Conservation (phyloP, 805 yeast species). For the Myxozyma kluyveri region DNA sequence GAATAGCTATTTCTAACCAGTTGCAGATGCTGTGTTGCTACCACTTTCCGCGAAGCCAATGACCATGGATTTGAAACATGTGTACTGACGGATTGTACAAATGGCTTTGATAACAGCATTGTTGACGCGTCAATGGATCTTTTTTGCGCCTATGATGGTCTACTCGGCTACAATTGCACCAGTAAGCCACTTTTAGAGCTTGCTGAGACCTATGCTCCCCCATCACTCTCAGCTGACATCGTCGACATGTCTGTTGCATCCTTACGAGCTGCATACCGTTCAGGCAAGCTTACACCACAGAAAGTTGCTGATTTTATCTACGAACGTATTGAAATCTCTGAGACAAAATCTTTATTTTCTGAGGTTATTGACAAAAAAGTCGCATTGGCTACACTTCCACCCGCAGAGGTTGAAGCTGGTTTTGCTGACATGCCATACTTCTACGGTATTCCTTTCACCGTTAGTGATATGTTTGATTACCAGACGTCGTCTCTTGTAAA, state of each 20-base stretch:
- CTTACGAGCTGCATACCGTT: conserved; percentile 20
- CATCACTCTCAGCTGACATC: background rate
- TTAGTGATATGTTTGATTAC: conserved; percentile 18
- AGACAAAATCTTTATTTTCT: conserved; percentile 4
- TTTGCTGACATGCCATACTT: conserved; percentile 26
- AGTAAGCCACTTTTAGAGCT: conserved; percentile 27
- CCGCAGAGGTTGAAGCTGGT: conserved; percentile 10
- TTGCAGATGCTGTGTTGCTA: conserved; percentile 37
- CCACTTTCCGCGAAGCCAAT: conserved; percentile 39
- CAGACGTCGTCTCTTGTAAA: conserved; percentile 16
- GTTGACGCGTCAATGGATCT: conserved; percentile 27
- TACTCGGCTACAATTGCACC: conserved; percentile 31
- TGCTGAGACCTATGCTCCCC: conserved; percentile 17
- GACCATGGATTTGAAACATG: conserved; percentile 39
- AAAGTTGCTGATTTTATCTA: conserved; percentile 13
- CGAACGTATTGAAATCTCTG: conserved; percentile 10
- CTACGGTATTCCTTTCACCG: conserved; percentile 26
- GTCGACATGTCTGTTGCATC: conserved; percentile 16
- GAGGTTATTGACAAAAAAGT: conserved; percentile 13
- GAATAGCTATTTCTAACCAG: background rate
- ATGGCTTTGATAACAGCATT: conserved; percentile 31
- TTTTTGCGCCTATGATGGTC: conserved; percentile 34
- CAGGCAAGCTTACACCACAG: conserved; percentile 13
- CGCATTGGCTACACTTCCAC: conserved; percentile 22
- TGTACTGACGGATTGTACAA: conserved; percentile 33